Percentiles rank a stretch among this genome's conserved stretches.
phyloP scores from a whole-genome alignment of 345 rosid species.

The Lumnitzera racemosa region DNA sequence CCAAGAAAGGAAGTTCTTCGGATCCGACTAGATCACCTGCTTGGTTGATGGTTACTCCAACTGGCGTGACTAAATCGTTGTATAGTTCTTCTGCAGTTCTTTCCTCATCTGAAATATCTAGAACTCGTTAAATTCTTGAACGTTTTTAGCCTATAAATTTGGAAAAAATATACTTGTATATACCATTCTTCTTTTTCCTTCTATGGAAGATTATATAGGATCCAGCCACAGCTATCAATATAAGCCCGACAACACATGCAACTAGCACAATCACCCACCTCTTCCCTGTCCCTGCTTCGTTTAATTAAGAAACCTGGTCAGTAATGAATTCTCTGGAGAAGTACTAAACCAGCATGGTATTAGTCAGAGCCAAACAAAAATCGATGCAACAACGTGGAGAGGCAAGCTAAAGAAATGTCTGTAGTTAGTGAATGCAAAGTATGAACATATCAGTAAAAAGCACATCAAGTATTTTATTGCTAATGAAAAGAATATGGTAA shows the following conservation, averaged over 20 bases:
- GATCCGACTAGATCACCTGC: conserved; percentile 17
- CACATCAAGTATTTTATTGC: conserved; percentile 18
- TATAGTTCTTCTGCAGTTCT: conserved; percentile 13
- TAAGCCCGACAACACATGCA: not conserved
- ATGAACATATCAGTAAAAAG: conserved; percentile 14
- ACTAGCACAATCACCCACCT: conserved; percentile 9
- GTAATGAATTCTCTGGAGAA: conserved; percentile 5
- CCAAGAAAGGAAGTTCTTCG: conserved; percentile 28
- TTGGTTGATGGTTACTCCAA: conserved; percentile 11
- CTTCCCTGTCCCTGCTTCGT: conserved; percentile 23
- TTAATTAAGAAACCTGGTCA: no score
- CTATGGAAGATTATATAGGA: conserved; percentile 2
- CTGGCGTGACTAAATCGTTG: conserved; percentile 16
- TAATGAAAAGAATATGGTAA: not conserved
- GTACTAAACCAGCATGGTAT: no score
- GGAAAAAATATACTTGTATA: no score
- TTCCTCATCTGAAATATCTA: conserved; percentile 16
- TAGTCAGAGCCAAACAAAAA: no score
- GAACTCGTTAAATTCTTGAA: no score
- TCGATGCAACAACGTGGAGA: no score
- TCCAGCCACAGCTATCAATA: conserved; percentile 14
- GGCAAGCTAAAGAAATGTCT: no score
- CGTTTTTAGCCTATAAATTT: no score
- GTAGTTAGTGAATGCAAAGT: no score
- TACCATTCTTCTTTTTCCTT: conserved; percentile 20